Evolutionary conservation across 768 basidiomycete genomes (phyloP).

Genomic region (Suillus tomentosus): DNA sequence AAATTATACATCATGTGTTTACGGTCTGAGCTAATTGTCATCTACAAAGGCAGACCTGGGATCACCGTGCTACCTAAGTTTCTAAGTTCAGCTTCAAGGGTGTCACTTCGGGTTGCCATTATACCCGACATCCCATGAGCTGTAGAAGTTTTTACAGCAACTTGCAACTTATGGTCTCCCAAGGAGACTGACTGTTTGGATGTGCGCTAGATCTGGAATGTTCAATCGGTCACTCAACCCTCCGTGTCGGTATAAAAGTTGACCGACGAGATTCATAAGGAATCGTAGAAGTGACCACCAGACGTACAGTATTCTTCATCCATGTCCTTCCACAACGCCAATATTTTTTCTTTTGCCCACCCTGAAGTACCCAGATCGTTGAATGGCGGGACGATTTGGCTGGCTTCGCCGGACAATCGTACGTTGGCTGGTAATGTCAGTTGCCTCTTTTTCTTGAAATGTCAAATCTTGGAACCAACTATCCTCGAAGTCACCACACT

Average conservation of each 20-base stretch:
- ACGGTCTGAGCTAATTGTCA: neutral
- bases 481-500: neutral
- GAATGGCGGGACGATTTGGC: neutral
- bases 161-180: neutral
- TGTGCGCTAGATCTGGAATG: neutral
- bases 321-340: neutral
- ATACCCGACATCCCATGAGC: neutral
- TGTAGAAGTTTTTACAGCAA: neutral
- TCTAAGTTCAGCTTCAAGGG: neutral
- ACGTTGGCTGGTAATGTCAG: neutral
- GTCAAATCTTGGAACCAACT: neutral
- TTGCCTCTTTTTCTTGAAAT: neutral
- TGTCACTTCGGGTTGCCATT: neutral
- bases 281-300: too few species aligned
- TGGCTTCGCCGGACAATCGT: neutral
- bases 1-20: neutral
- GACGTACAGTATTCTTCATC: neutral
- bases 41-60: neutral
- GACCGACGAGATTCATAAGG: neutral
- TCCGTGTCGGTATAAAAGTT: neutral
- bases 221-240: neutral
- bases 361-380: too few species aligned
- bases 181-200: neutral
- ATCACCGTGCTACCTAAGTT: too few species aligned
- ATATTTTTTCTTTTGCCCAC: neutral